Evolutionary conservation across 371 early-diverging fungal species (phyloP).

Genomic region (Choanephora cucurbitarum): DNA sequence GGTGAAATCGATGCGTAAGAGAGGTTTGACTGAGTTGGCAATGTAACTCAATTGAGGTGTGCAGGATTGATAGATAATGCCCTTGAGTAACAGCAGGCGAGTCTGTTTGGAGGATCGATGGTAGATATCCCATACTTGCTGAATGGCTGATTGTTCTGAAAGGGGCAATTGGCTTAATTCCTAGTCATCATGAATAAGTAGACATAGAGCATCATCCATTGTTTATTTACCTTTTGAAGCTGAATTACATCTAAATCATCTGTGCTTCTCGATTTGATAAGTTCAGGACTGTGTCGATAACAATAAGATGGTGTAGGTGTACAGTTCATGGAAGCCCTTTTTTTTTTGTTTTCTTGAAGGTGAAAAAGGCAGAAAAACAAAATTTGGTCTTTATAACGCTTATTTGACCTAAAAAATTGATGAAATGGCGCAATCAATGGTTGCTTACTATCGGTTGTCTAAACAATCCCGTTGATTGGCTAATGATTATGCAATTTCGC

Average conservation of each 20-base stretch:
- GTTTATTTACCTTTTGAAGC: constrained; percentile 17
- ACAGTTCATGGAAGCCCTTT: constrained; percentile 13
- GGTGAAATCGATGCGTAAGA: constrained; percentile 71
- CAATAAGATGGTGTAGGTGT: constrained; percentile 16
- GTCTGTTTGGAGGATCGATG: constrained; percentile 43
- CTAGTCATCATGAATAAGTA: no score
- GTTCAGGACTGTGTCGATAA: constrained; percentile 27
- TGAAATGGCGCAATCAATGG: constrained; percentile 22
- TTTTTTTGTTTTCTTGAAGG: no score
- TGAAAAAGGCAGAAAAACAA: constrained; percentile 4
- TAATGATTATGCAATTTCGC: constrained; percentile 13
- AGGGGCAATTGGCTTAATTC: constrained; percentile 27
- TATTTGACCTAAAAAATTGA: constrained; percentile 6
- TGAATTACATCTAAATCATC: constrained; percentile 14
- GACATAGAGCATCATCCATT: no score
- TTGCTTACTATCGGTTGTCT: no score
- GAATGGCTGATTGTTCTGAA: constrained; percentile 45
- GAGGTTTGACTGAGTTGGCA: constrained; percentile 37
- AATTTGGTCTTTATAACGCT: constrained; percentile 3
- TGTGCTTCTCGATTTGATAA: constrained; percentile 21
- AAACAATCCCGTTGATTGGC: constrained; percentile 7
- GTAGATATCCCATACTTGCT: constrained; percentile 55
- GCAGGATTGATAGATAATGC: constrained; percentile 55
- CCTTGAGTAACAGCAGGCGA: constrained; percentile 61
- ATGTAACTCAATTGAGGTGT: constrained; percentile 54